A percentile compares a stretch with the other conserved stretches of the same genome.
phyloP scores from a whole-genome alignment of 177 flowering plant species.

The Vitis hybrid region DNA sequence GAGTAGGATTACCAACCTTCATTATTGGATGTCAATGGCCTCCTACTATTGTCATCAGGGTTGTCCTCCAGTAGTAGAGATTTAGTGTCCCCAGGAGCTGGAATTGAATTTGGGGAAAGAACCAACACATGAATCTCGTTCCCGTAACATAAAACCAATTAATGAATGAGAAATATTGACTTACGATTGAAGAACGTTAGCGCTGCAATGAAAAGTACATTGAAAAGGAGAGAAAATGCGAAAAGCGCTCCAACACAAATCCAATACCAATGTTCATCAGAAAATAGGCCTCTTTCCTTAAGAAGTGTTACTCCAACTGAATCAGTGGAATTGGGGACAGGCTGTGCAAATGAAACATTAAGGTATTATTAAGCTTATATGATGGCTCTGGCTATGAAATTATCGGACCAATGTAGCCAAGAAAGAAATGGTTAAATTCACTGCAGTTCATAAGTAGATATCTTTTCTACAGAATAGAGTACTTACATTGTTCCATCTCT shows the following conservation, averaged over 20 bases:
- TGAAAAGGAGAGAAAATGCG: conserved; percentile 20
- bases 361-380: neutral
- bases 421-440: neutral
- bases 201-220: conserved; percentile 18
- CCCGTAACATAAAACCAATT: neutral
- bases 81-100: conserved; percentile 30
- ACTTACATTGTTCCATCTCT: conserved; percentile 29
- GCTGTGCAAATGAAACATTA: neutral
- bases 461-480: conserved; percentile 13
- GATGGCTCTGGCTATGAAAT: neutral
- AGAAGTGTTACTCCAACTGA: conserved; percentile 19
- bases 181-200: conserved; percentile 33
- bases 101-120: neutral
- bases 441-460: neutral
- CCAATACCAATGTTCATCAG: conserved; percentile 28
- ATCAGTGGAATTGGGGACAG: neutral
- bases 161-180: conserved; percentile 4
- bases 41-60: conserved; percentile 12
- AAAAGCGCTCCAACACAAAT: conserved; percentile 9
- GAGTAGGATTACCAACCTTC: conserved; percentile 9
- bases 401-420: neutral
- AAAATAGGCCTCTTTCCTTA: conserved; percentile 22
- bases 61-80: conserved; percentile 10
- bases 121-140: neutral
- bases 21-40: neutral